Conservation (phyloP, 495 filamentous ascomycete genomes). For the Hypomontagnella monticulosa region DNA sequence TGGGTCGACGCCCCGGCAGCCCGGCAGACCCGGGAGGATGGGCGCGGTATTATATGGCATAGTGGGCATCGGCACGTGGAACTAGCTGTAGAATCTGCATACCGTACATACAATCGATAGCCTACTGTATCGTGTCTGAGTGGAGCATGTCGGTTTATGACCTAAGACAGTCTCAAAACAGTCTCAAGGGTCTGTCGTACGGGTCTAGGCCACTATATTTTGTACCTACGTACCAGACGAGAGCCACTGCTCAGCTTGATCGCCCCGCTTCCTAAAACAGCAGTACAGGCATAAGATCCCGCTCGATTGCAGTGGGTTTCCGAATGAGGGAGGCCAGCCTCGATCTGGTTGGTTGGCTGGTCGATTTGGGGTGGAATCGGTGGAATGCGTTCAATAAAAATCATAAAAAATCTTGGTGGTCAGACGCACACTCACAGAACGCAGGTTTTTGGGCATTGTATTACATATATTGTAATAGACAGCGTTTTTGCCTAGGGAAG, state of each 20-base stretch:
- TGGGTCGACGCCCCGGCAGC: constrained; percentile 14
- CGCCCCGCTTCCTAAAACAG: constrained; percentile 35
- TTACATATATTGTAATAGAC: not conserved
- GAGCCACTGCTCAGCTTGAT: constrained; percentile 31
- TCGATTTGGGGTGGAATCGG: constrained; percentile 17
- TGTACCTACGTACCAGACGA: constrained; percentile 8
- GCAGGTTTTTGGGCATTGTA: not conserved
- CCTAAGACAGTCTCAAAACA: constrained; percentile 20
- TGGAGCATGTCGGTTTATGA: constrained; percentile 11
- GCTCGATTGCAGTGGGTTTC: constrained; percentile 35
- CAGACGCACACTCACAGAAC: constrained; percentile 15
- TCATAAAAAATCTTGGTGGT: constrained; percentile 30
- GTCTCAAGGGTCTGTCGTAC: constrained; percentile 8
- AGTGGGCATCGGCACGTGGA: constrained; percentile 27
- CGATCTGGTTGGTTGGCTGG: constrained; percentile 33
- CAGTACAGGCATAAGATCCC: constrained; percentile 33
- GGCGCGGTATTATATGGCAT: constrained; percentile 19
- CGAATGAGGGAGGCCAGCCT: constrained; percentile 28
- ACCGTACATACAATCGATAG: not conserved
- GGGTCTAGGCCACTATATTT: constrained; percentile 27
- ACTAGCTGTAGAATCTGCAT: constrained; percentile 1
- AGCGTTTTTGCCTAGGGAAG: not conserved
- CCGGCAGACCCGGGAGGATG: constrained; percentile 26
- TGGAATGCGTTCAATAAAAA: constrained; percentile 11
- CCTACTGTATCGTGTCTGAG: not conserved